Conservation (phyloP, 108 stramenopile genomes). For the Cyclotella distinguenda region DNA sequence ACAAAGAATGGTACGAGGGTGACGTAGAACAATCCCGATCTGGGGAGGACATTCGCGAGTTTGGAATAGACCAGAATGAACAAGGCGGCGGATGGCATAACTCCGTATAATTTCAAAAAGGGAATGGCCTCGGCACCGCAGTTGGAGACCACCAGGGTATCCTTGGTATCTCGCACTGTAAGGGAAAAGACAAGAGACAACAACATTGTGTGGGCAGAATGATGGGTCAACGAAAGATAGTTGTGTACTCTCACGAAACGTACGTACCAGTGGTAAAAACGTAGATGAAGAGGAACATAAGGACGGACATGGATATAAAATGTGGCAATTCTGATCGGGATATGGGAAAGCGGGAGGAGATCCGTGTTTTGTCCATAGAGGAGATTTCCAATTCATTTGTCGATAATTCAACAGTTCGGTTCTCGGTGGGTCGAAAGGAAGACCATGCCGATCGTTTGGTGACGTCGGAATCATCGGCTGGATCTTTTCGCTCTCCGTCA, state of each 20-base stretch:
- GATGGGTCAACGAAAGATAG: too few species aligned
- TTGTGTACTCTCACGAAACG: too few species aligned
- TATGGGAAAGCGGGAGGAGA: constrained; percentile 38
- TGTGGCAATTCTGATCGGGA: constrained; percentile 36
- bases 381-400: too few species aligned
- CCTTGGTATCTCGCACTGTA: constrained; percentile 69
- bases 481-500: too few species aligned
- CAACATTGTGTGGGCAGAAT: too few species aligned
- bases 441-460: too few species aligned
- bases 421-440: too few species aligned
- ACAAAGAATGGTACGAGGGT: constrained; percentile 67
- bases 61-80: constrained; percentile 62
- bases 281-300: constrained; percentile 85
- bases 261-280: constrained; percentile 66
- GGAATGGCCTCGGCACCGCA: constrained; percentile 83
- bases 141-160: constrained; percentile 73
- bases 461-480: too few species aligned
- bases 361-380: too few species aligned
- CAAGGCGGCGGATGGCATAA: constrained; percentile 40
- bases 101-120: constrained; percentile 66
- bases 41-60: constrained; percentile 44
- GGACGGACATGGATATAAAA: constrained; percentile 57
- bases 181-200: background rate
- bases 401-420: too few species aligned
- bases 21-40: constrained; percentile 56